Percentiles rank a stretch among this genome's conserved stretches.
These are phyloP conservation scores for Fusarium chaquense DNA, from an alignment of 2,329 filamentous ascomycete genomes.

Conservation along the genomic window DNA sequence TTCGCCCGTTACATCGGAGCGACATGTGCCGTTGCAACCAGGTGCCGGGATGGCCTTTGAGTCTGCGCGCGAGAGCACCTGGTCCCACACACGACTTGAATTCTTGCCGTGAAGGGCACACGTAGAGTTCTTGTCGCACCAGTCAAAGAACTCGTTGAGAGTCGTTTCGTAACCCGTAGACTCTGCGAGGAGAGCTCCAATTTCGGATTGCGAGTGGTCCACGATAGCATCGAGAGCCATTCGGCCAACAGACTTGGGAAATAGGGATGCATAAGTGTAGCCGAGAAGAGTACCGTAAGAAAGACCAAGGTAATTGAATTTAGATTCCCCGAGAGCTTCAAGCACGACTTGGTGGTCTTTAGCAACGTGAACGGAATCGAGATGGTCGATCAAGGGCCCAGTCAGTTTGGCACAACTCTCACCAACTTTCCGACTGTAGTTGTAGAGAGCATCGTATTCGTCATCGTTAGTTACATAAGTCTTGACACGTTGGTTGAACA, in stretches of 20 bases:
- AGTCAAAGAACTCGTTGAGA: constrained; percentile 40
- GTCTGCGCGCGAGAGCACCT: constrained; percentile 30
- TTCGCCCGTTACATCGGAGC: constrained; percentile 39
- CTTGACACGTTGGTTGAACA: constrained; percentile 38
- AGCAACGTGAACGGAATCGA: constrained; percentile 42
- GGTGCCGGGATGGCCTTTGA: constrained; percentile 29
- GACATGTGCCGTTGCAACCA: constrained; percentile 30
- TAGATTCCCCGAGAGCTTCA: constrained; percentile 35
- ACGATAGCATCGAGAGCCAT: constrained; percentile 48
- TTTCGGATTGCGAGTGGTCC: constrained; percentile 42
- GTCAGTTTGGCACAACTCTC: constrained; percentile 43
- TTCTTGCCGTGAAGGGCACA: constrained; percentile 44
- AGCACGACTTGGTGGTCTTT: constrained; percentile 45
- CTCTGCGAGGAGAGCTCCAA: constrained; percentile 27
- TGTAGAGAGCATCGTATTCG: constrained; percentile 22
- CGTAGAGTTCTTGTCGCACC: constrained; percentile 33
- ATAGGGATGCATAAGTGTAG: constrained; percentile 50
- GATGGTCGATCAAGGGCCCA: constrained; percentile 40
- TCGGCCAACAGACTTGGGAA: constrained; percentile 44
- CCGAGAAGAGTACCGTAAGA: constrained; percentile 55
- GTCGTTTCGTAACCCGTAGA: constrained; percentile 34
- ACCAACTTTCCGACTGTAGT: constrained; percentile 32
- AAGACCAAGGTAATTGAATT: constrained; percentile 52
- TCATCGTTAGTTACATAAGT: constrained; percentile 23
- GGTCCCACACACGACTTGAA: constrained; percentile 24